Conservation (phyloP, 805 yeast genomes). For the Wickerhamomyces queroliae region DNA sequence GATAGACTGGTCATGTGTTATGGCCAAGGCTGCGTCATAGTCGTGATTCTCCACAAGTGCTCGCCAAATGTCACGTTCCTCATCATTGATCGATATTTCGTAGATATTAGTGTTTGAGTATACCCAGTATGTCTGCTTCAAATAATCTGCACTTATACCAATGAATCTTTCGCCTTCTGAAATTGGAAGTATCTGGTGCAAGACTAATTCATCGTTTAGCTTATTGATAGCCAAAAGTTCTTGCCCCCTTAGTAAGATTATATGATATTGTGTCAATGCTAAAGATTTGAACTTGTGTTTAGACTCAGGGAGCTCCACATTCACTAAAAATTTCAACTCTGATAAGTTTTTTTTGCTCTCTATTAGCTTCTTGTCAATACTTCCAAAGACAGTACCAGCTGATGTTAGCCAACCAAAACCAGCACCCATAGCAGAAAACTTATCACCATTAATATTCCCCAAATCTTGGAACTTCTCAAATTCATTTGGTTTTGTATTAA, state of each 20-base stretch:
- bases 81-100: conserved; percentile 69
- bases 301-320: conserved; percentile 32
- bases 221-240: conserved; percentile 43
- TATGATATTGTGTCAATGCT: conserved; percentile 47
- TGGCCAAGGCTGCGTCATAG: conserved; percentile 60
- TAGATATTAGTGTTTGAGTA: conserved; percentile 54
- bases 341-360: conserved; percentile 20
- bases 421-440: conserved; percentile 21
- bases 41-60: conserved; percentile 42
- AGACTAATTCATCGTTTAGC: conserved; percentile 42
- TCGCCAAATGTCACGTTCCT: conserved; percentile 72
- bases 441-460: conserved; percentile 26
- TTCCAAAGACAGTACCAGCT: conserved; percentile 41
- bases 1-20: conserved; percentile 30
- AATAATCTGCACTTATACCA: conserved; percentile 46
- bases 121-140: conserved; percentile 67
- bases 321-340: conserved; percentile 32
- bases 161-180: conserved; percentile 30
- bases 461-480: conserved; percentile 31
- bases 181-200: conserved; percentile 32
- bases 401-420: conserved; percentile 42
- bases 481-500: conserved; percentile 25
- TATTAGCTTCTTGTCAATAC: conserved; percentile 18
- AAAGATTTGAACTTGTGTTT: conserved; percentile 31
- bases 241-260: conserved; percentile 39